Conservation (phyloP, 1,284 basidiomycete genomes). For the Flammula alnicola region DNA sequence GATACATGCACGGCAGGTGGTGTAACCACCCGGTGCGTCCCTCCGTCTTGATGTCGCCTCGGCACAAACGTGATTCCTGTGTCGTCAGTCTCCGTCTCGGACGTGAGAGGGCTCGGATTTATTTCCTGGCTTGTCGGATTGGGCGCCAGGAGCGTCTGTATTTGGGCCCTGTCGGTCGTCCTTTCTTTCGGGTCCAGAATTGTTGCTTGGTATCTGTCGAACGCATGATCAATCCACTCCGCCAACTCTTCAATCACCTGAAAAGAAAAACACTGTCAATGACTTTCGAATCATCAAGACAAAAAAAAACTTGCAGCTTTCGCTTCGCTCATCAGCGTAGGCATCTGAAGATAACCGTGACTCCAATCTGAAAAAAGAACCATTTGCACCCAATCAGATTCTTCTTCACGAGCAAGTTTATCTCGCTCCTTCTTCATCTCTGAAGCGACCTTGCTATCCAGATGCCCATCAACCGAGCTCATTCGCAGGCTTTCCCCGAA, state of each 20-base stretch:
- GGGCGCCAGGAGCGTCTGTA: constrained; percentile 20
- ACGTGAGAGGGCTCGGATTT: constrained; percentile 29
- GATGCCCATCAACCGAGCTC: constrained; percentile 39
- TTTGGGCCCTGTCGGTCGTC: constrained; percentile 8
- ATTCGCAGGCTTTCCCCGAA: constrained; percentile 61
- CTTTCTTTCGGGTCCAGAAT: constrained; percentile 16
- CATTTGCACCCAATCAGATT: constrained; percentile 96
- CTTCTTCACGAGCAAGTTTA: constrained; percentile 67
- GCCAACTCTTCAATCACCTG: constrained; percentile 84
- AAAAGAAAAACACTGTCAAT: constrained; percentile 10
- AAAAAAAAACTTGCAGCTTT: constrained; percentile 50
- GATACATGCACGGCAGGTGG: constrained; percentile 8
- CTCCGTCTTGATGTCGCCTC: constrained; percentile 47
- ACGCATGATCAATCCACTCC: constrained; percentile 90
- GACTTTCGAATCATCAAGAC: constrained; percentile 2
- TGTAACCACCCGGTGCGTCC: constrained; percentile 14
- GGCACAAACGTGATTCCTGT: constrained; percentile 72
- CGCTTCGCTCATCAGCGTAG: constrained; percentile 83
- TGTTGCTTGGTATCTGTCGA: constrained; percentile 42
- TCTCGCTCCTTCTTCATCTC: constrained; percentile 61
- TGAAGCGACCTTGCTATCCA: constrained; percentile 40
- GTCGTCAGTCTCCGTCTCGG: constrained; percentile 65
- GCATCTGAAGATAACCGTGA: constrained; percentile 96
- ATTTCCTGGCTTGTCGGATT: constrained; percentile 4
- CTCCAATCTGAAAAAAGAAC: constrained; percentile 91